These are phyloP conservation scores for Leishmania tropica DNA, from an alignment of 208 protist genomes.

Conservation along the genomic window DNA sequence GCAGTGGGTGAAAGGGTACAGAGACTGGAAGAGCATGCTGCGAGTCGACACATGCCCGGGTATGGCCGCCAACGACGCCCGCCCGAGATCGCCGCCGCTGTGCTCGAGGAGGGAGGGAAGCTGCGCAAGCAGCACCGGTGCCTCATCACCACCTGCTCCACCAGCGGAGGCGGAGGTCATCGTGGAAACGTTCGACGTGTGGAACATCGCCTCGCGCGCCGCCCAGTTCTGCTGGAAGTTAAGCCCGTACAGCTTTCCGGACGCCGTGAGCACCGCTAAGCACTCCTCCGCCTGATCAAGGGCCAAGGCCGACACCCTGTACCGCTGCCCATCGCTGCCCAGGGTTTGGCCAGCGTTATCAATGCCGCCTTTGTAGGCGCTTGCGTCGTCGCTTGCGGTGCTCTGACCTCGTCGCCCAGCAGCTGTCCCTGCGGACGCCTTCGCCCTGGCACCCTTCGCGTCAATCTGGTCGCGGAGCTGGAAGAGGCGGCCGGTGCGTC, in stretches of 20 bases:
- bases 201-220: conserved; percentile 28
- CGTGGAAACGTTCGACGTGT: background rate
- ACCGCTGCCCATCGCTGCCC: conserved; percentile 10
- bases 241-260: conserved; percentile 69
- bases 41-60: conserved; percentile 14
- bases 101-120: background rate
- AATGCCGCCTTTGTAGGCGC: background rate
- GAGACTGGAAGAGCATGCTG: conserved; percentile 51
- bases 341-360: background rate
- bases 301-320: conserved; percentile 48
- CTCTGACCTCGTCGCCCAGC: background rate
- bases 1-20: conserved; percentile 88
- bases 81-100: background rate
- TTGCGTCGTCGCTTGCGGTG: background rate
- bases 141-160: background rate
- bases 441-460: background rate
- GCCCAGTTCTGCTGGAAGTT: conserved; percentile 57
- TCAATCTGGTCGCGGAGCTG: conserved; percentile 5
- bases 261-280: conserved; percentile 60
- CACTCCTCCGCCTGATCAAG: conserved; percentile 74
- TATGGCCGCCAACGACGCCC: conserved; percentile 9
- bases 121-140: background rate
- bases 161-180: background rate
- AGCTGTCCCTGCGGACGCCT: too few species aligned
- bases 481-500: conserved; percentile 6